Base-by-base conservation (phyloP, 2,329 filamentous ascomycete species). In the Ciborinia camelliae region DNA sequence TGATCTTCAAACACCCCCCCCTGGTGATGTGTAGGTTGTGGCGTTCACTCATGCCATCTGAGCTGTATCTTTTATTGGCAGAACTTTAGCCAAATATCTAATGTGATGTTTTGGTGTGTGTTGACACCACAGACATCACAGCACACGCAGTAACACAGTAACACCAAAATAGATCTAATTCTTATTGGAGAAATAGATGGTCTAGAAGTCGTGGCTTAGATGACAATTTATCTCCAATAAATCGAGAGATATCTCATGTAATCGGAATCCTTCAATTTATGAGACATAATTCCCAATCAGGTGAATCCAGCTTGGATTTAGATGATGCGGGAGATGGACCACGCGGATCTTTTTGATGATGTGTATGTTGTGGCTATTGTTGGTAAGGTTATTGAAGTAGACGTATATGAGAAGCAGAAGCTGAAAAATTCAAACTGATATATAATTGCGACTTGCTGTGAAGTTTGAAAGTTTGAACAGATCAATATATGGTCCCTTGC, bases 51-150 rank as follows among this genome's bases (percentile, higher is more conserved):
- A 47, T 59, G 55, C 55, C 55, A 20, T 45, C 28, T 35, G 9
- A 47, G 8, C 14, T 8, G 4, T 26, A 41, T 35, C 32, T n/a
- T 10, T 26, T 35, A 59, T 37, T 59, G 55, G 55, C 55, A 47
- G n/a, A 26, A 47, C 20, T 59, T 47, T 37, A 47, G 55, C 55
- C 55, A 55, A 55, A 55, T 28, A n/a, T n/a, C n/a, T n/a, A 30
- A 55, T 47, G 28, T 48, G 41, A 30, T 58, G 55, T 18, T 47
- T 59, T 47, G 55, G 30, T 28, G 43, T 58, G n/a, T 43, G 39
- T 57, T 32, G 39, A 57, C 39, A 57, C 54, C 12, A 3, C 39
- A 57, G 39, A 57, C 39, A 57, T 39, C 12, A 3, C 39, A 57
- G 43, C 54, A 57, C 54, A 39, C 39, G 39, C 39, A 18, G 39